Percentiles rank a stretch among this genome's conserved stretches.
phyloP scores from a whole-genome alignment of 768 basidiomycete species.

The Lactarius quietus region DNA sequence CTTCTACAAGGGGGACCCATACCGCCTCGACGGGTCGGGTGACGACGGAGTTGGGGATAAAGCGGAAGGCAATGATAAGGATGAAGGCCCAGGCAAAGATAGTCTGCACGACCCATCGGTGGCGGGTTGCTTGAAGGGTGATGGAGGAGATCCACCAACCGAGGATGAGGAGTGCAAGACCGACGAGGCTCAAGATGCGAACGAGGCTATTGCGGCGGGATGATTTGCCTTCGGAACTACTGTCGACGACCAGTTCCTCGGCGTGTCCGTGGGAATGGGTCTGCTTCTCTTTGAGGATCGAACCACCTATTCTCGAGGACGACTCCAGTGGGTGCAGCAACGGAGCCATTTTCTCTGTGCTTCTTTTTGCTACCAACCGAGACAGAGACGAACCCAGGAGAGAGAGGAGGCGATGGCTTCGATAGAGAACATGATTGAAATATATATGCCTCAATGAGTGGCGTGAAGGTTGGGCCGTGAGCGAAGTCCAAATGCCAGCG shows the following conservation, averaged over 20 bases:
- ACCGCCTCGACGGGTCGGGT: conserved; percentile 68
- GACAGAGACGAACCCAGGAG: not conserved
- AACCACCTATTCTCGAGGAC: conserved; percentile 28
- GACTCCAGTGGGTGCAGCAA: not conserved
- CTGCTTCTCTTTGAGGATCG: conserved; percentile 30
- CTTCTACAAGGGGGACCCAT: conserved; percentile 62
- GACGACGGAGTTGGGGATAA: conserved; percentile 69
- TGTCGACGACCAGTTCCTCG: conserved; percentile 15
- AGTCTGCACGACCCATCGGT: conserved; percentile 81
- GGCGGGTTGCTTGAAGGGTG: conserved; percentile 62
- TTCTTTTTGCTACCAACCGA: conserved; percentile 16
- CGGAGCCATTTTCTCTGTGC: not conserved
- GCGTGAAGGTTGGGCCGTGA: too few species aligned
- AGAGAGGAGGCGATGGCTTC: not conserved
- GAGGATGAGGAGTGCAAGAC: conserved; percentile 57
- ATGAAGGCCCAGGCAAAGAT: conserved; percentile 83
- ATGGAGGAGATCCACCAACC: conserved; percentile 87
- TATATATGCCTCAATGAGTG: too few species aligned
- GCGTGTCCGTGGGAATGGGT: conserved; percentile 1
- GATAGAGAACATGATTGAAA: not conserved
- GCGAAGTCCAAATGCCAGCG: too few species aligned
- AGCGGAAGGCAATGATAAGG: conserved; percentile 77
- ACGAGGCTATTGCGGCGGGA: conserved; percentile 22
- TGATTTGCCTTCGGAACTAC: conserved; percentile 19
- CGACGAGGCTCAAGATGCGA: conserved; percentile 43